A percentile compares a stretch with the other conserved stretches of the same genome.
Evolutionary conservation across 2,329 filamentous ascomycete species (phyloP).

Genomic region (Exophiala xenobiotica): DNA sequence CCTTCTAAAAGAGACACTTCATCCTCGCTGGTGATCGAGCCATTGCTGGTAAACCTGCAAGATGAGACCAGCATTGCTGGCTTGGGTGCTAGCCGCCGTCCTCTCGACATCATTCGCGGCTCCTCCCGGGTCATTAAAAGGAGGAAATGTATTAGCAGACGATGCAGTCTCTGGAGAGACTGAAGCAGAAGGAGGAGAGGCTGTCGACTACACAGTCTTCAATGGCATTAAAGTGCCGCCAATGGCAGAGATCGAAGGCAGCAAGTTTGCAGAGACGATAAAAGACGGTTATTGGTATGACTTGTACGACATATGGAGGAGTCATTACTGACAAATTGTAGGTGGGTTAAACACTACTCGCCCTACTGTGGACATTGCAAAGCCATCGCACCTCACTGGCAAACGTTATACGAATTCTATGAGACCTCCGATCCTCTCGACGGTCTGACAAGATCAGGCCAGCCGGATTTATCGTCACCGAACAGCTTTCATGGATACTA

Average conservation of each 20-base stretch:
- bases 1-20: background rate
- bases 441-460: conserved; percentile 47
- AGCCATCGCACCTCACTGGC: conserved; percentile 77
- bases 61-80: conserved; percentile 31
- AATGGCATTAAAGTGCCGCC: conserved; percentile 54
- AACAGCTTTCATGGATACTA: conserved; percentile 79
- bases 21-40: background rate
- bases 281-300: conserved; percentile 54
- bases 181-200: conserved; percentile 32
- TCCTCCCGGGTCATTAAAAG: conserved; percentile 22
- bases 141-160: conserved; percentile 13
- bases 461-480: conserved; percentile 50
- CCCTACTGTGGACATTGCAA: conserved; percentile 68
- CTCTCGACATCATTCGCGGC: conserved; percentile 19
- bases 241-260: conserved; percentile 49
- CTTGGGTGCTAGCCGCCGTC: conserved; percentile 26
- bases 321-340: conserved; percentile 31
- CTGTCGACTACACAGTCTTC: conserved; percentile 44
- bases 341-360: conserved; percentile 56
- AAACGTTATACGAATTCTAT: conserved; percentile 95
- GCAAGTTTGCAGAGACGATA: conserved; percentile 49
- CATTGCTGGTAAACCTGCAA: conserved; percentile 9
- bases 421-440: conserved; percentile 72
- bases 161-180: conserved; percentile 25
- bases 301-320: background rate